Evolutionary conservation across 164 flowering plant species (phyloP).

Genomic region (Echeveria elegans): DNA sequence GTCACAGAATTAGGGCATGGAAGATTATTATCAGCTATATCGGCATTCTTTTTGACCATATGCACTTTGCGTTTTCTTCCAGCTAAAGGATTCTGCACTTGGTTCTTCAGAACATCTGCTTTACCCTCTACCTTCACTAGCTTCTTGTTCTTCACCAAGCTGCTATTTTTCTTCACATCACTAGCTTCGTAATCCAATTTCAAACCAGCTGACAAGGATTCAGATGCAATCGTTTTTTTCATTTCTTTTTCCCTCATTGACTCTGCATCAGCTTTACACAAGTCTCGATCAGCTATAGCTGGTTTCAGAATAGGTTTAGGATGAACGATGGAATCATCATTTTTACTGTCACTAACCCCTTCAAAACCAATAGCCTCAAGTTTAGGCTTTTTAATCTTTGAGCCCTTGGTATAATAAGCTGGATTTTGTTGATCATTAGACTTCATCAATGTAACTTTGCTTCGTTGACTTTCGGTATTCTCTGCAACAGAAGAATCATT

Average conservation of each 20-base stretch:
- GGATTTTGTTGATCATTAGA: background rate
- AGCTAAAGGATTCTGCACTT: slow-evolving; percentile 3
- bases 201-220: slow-evolving; percentile 16
- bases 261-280: slow-evolving; percentile 13
- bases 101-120: slow-evolving; percentile 1
- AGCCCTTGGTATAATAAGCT: background rate
- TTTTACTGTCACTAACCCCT: background rate
- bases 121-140: slow-evolving; percentile 12
- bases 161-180: slow-evolving; percentile 24
- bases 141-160: slow-evolving; percentile 25
- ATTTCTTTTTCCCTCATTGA: slow-evolving; percentile 21
- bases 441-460: background rate
- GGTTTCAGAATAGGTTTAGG: slow-evolving; percentile 15
- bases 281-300: slow-evolving; percentile 4
- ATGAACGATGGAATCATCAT: background rate
- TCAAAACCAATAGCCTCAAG: slow-evolving; percentile 1
- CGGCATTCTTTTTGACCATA: slow-evolving; percentile 25
- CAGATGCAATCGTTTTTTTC: slow-evolving; percentile 21
- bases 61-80: slow-evolving; percentile 23
- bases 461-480: background rate
- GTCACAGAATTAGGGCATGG: slow-evolving; percentile 32
- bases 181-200: slow-evolving; percentile 20
- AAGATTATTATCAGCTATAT: slow-evolving; percentile 21
- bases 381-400: background rate
- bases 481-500: background rate